These are phyloP conservation scores for Tuber magnatum DNA, from an alignment of 495 filamentous ascomycete genomes.

Conservation along the genomic window DNA sequence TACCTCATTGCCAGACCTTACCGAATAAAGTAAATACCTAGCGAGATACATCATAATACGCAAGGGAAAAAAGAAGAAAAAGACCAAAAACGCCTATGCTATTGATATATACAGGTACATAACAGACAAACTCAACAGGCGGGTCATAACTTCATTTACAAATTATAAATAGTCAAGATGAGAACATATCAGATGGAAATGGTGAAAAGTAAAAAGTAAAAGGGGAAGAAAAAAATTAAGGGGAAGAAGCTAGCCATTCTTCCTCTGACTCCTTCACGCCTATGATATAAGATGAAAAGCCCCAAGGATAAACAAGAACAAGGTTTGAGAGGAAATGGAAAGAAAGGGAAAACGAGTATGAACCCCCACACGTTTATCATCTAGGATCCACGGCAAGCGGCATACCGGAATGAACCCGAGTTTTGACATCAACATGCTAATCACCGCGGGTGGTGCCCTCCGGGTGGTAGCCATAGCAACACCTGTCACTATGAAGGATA, in stretches of 20 bases:
- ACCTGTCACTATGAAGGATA: background rate
- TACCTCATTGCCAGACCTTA: background rate
- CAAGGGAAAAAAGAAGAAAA: background rate
- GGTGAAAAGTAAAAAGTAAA: background rate
- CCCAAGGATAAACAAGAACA: background rate
- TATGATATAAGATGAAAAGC: background rate
- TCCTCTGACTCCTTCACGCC: slow-evolving; percentile 1
- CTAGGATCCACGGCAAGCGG: background rate
- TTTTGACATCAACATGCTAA: background rate
- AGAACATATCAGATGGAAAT: background rate
- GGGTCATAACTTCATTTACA: slow-evolving; percentile 4
- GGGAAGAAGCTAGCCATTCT: background rate
- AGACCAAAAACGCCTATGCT: background rate
- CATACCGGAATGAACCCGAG: background rate
- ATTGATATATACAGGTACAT: background rate
- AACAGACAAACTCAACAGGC: background rate
- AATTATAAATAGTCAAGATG: background rate
- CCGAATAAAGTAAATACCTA: background rate
- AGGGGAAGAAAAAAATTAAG: background rate
- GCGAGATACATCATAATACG: background rate
- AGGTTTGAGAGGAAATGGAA: background rate
- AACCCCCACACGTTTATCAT: background rate
- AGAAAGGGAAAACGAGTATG: background rate
- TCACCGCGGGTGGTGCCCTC: background rate
- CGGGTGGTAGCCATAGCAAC: background rate